Conservation (phyloP, 2,329 filamentous ascomycete species). For the Fusarium liriodendri region DNA sequence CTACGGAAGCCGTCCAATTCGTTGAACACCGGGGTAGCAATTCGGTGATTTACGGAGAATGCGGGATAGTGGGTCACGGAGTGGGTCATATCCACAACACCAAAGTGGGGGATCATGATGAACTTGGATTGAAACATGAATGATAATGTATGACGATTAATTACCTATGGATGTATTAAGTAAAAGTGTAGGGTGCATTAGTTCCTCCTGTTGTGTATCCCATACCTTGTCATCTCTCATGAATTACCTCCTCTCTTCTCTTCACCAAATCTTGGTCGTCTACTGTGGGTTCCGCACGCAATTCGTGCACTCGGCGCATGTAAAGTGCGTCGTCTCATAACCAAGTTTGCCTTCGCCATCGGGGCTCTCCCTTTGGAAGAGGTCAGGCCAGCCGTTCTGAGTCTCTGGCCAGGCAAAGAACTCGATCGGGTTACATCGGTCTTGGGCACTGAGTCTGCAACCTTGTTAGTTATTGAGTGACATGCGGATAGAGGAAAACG, state of each 20-base stretch:
- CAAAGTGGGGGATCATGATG: not conserved
- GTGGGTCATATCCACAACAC: not conserved
- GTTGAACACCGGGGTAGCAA: rapidly evolving
- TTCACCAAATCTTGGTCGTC: not conserved
- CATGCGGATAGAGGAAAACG: not conserved
- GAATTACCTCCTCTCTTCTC: not conserved
- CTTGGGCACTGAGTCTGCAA: conserved; percentile 14
- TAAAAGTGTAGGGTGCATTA: not conserved
- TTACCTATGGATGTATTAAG: conserved; percentile 3
- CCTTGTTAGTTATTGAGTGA: conserved; percentile 11
- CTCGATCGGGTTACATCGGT: conserved; percentile 26
- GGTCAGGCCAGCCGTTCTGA: conserved; percentile 33
- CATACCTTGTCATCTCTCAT: not conserved
- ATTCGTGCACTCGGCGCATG: conserved; percentile 39
- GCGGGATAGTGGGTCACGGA: not conserved
- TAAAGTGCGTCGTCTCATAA: conserved; percentile 40
- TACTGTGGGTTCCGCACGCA: conserved; percentile 24
- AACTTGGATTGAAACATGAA: not conserved
- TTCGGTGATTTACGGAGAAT: not conserved
- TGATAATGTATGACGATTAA: conserved; percentile 9
- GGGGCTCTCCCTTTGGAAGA: conserved; percentile 29
- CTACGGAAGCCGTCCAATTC: conserved; percentile 45
- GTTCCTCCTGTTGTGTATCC: not conserved
- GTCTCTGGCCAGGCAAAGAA: conserved; percentile 44
- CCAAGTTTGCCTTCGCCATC: conserved; percentile 26